Evolutionary conservation across 2,329 filamentous ascomycete species (phyloP), one percentile per base, ranked within the genome.

Genomic region (Monilinia polystroma): DNA sequence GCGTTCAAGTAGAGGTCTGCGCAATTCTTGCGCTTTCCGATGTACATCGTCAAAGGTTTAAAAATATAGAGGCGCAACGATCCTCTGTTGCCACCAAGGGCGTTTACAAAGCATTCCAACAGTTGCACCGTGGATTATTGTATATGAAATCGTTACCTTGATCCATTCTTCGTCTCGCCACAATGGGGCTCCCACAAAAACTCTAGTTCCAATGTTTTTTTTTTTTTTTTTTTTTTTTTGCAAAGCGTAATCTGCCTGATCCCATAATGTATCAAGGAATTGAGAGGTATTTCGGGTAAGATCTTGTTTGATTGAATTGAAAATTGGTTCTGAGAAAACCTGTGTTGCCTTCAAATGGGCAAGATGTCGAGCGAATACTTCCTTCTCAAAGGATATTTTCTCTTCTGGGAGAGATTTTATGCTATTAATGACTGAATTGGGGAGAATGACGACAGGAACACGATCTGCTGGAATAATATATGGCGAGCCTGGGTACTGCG

Each of bases 121-220:
- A 0, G 63, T 52, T 14, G 18, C 54, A 2, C 51, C 52, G 4
- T 60, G 23, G 32, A 69, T 51, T 4, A 63, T 52, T 1, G 71
- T 70, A 53, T 72, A 73, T 11, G 60, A 62, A 41, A 70, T 73
- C 0, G 70, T 70, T 2, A 69, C 59, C 10, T 69, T 38, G 5
- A 74, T 65, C 72, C 72, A 75, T 38, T 75, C 71, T 32, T 74
- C 70, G 0, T 75, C 68, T 8, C 74, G 54, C 35, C 72, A 72
- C 4, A 75, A 49, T 1, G 71, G 72, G 2, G 59, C 59, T 2
- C 73, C 72, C 35, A 75, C 74, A 35, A 75, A 75, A 1, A 72
- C 69, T 16, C 74, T 64, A 35, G 18, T 57, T 57, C 26, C 63
- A 38, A 74, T 38, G 26, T 72, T 70, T 16, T 69, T 67, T 11